These are phyloP conservation scores for Sungouiozyma ichnusensis DNA, from an alignment of 805 yeast species.

Conservation along the genomic window DNA sequence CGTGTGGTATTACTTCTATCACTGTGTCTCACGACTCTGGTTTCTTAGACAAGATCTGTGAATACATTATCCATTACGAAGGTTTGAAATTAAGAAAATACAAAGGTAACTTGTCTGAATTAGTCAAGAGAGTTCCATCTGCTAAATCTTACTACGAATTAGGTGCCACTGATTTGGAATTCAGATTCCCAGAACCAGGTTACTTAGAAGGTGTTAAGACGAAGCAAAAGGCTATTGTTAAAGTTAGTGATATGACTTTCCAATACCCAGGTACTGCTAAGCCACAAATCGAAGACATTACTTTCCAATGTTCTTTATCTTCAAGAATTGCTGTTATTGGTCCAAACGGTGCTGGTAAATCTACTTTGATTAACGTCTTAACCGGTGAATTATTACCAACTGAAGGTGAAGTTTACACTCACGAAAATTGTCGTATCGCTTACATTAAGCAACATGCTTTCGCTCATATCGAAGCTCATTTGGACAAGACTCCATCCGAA, in stretches of 20 bases:
- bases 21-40: constrained; percentile 99
- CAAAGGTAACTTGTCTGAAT: constrained; percentile 99
- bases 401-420: constrained; percentile 96
- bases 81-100: constrained; percentile 99
- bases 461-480: constrained; percentile 97
- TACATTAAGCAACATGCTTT: constrained; percentile 99
- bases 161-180: constrained; percentile 95
- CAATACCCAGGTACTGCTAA: constrained; percentile 98
- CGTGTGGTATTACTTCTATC: constrained; percentile 97
- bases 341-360: constrained; percentile 99
- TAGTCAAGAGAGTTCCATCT: constrained; percentile 96
- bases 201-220: constrained; percentile 99
- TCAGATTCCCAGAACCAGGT: constrained; percentile 99
- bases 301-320: constrained; percentile 98
- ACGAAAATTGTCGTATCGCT: constrained; percentile 99
- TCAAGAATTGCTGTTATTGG: constrained; percentile 99
- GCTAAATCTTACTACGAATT: constrained; percentile 98
- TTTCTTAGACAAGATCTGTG: constrained; percentile 94
- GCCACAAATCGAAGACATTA: constrained; percentile 86
- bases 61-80: constrained; percentile 99
- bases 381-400: constrained; percentile 99
- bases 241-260: constrained; percentile 95
- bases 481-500: constrained; percentile 99
- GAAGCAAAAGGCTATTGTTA: constrained; percentile 98
- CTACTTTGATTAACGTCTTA: constrained; percentile 95